Evolutionary conservation across 805 yeast genomes (phyloP), one percentile per base, ranked within the genome.

Genomic region (Ogataea neopini): DNA sequence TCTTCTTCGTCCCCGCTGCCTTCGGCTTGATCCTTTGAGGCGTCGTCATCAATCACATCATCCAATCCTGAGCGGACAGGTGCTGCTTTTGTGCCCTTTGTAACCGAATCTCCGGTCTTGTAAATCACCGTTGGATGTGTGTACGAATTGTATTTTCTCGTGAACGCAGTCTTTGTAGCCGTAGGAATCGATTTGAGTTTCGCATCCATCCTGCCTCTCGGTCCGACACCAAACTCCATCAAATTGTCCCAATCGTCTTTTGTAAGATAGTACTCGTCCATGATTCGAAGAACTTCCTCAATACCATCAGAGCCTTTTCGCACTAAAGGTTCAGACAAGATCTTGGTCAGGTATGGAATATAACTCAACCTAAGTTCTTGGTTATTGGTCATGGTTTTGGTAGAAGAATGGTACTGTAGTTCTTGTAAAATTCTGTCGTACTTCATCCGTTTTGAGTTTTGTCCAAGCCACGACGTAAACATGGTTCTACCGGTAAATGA

Each of bases 221-320:
- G 53, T 0, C 96, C 96, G 10, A 90, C 83, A 14, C 88, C 85
- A 51, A 91, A 79, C 52, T 91, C 97, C 77, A 89, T 74, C 9
- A 94, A 70, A 18, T 76, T 77, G 61, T 92, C 98, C 91, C 96
- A 92, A 66, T 94, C 98, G 48, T 91, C 96, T 59, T 81, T 86
- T 6, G 96, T 86, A 32, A 94, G 65, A 60, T 81, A 94, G 66
- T 94, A 94, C 29, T 80, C 73, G 66, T 94, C 99, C 86, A 94
- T 76, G 1, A 80, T 59, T n/a, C 73, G 71, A 41, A 94, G 81
- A 2, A 86, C 84, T 2, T 75, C 77, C 0, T 72, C 71, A 26
- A 92, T 77, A 1, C 89, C 95, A 2, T 74, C 88, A 4, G 75
- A 73, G 0, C 86, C 88, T 0, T 73, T 55, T 2, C 64, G 53